A percentile compares a stretch with the other conserved stretches of the same genome.
Evolutionary conservation across 805 yeast genomes (phyloP).

Genomic region (Saccharomycopsis fodiens): DNA sequence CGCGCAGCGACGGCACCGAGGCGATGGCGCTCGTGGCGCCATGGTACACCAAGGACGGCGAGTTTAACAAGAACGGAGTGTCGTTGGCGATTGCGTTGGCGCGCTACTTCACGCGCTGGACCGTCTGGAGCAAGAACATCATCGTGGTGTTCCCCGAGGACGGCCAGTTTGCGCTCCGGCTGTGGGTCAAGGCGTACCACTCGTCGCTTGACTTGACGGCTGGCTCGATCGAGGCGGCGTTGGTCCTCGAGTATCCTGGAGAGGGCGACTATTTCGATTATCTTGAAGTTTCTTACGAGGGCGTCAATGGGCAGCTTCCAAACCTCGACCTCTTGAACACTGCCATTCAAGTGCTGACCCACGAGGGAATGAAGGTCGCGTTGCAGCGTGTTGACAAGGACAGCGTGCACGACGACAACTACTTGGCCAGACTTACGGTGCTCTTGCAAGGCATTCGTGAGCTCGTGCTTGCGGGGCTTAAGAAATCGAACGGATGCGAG

Average conservation of each 20-base stretch:
- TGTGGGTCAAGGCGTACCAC: slow-evolving; percentile 95
- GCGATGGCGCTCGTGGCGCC: slow-evolving; percentile 89
- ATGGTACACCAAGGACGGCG: slow-evolving; percentile 63
- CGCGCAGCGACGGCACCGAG: slow-evolving; percentile 94
- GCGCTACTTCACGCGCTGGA: slow-evolving; percentile 74
- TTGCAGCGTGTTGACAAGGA: slow-evolving; percentile 51
- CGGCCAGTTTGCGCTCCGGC: slow-evolving; percentile 56
- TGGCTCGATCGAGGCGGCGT: slow-evolving; percentile 88
- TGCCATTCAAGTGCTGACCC: slow-evolving; percentile 63
- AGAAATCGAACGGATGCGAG: slow-evolving; percentile 64
- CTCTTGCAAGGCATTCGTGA: slow-evolving; percentile 58
- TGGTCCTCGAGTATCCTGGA: slow-evolving; percentile 73
- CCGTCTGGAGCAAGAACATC: slow-evolving; percentile 93
- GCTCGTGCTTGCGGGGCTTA: slow-evolving; percentile 65
- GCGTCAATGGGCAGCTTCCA: slow-evolving; percentile 93
- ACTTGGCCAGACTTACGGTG: slow-evolving; percentile 48
- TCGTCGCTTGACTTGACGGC: slow-evolving; percentile 78
- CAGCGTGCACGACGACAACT: slow-evolving; percentile 40
- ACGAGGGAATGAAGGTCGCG: slow-evolving; percentile 66
- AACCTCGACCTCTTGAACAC: slow-evolving; percentile 84
- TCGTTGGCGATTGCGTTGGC: slow-evolving; percentile 67
- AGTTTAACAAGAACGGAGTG: slow-evolving; percentile 71
- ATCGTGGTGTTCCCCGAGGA: slow-evolving; percentile 78
- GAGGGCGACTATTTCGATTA: slow-evolving; percentile 60
- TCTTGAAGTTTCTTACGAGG: slow-evolving; percentile 72